phyloP scores from a whole-genome alignment of 1,284 basidiomycete species.

The Ustilago tritici region DNA sequence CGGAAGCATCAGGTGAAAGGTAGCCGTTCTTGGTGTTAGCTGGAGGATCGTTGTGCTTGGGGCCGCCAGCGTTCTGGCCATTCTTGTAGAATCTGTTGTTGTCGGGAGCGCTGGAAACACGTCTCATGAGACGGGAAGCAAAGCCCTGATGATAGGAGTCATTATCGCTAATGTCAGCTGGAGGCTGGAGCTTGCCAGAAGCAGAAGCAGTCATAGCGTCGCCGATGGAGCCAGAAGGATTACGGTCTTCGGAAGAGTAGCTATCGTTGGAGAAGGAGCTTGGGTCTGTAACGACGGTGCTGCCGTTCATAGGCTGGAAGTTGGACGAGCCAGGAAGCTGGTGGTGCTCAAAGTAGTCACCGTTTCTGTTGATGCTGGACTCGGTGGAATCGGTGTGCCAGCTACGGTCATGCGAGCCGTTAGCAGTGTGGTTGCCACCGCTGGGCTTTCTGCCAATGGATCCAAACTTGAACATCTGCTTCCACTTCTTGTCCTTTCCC shows the following conservation, averaged over 20 bases:
- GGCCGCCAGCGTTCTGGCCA: slow-evolving; percentile 23
- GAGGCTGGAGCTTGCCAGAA: slow-evolving; percentile 49
- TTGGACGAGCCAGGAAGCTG: slow-evolving; percentile 30
- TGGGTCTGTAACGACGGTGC: slow-evolving; percentile 60
- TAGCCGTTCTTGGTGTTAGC: slow-evolving; percentile 35
- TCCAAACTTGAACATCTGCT: slow-evolving; percentile 66
- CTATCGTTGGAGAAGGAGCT: slow-evolving; percentile 63
- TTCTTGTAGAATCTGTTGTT: slow-evolving; percentile 85
- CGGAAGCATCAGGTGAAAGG: slow-evolving; percentile 73
- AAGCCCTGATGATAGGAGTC: slow-evolving; percentile 38
- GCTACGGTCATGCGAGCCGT: slow-evolving; percentile 28
- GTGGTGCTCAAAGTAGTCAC: slow-evolving; percentile 34
- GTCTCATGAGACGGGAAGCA: slow-evolving; percentile 74
- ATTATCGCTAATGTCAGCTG: slow-evolving; percentile 38
- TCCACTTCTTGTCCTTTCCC: slow-evolving; percentile 66
- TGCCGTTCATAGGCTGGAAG: slow-evolving; percentile 59
- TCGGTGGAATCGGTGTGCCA: slow-evolving; percentile 38
- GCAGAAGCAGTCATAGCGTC: slow-evolving; percentile 45
- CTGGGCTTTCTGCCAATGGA: slow-evolving; percentile 58
- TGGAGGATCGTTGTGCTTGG: slow-evolving; percentile 18
- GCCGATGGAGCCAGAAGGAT: slow-evolving; percentile 40
- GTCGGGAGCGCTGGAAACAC: slow-evolving; percentile 96
- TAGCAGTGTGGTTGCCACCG: slow-evolving; percentile 17
- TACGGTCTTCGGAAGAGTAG: slow-evolving; percentile 53
- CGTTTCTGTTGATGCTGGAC: slow-evolving; percentile 26